phyloP scores from a whole-genome alignment of 768 basidiomycete species.

The Rickenella mellea region DNA sequence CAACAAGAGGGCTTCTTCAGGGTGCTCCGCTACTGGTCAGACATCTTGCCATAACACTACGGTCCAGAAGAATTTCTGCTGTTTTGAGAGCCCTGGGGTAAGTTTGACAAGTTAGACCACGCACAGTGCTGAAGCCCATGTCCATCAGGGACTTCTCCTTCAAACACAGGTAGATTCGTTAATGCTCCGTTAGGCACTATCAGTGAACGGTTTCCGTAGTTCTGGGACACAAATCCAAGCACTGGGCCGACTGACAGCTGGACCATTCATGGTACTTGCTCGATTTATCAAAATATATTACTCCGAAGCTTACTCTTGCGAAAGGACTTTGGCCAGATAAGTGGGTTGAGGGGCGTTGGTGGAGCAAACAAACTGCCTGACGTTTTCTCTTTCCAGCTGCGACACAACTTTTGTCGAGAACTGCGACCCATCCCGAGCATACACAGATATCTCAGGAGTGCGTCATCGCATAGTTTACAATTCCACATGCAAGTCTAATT shows the following conservation, averaged over 20 bases:
- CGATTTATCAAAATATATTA: not conserved
- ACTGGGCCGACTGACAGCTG: slow-evolving; percentile 60
- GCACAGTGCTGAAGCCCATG: not conserved
- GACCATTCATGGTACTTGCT: slow-evolving; percentile 60
- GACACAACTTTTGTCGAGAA: slow-evolving; percentile 30
- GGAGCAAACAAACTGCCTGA: not conserved
- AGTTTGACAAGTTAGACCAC: slow-evolving; percentile 12
- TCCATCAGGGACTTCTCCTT: slow-evolving; percentile 44
- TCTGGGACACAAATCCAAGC: slow-evolving; percentile 61
- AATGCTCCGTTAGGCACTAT: not conserved
- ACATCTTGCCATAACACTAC: slow-evolving; percentile 48
- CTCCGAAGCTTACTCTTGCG: slow-evolving; percentile 3
- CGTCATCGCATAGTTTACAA: slow-evolving; percentile 3
- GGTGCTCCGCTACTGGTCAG: slow-evolving; percentile 41
- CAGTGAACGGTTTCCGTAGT: slow-evolving; percentile 24
- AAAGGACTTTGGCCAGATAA: slow-evolving; percentile 61
- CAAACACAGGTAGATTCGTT: slow-evolving; percentile 36
- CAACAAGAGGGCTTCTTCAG: slow-evolving; percentile 29
- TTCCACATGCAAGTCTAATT: not conserved
- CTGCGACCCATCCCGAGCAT: slow-evolving; percentile 34
- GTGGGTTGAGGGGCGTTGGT: slow-evolving; percentile 21
- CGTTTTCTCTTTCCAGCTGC: slow-evolving; percentile 31
- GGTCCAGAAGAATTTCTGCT: slow-evolving; percentile 37
- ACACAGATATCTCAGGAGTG: slow-evolving; percentile 33
- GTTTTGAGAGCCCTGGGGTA: slow-evolving; percentile 60